Percentiles rank a stretch among this genome's conserved stretches.
These are phyloP conservation scores for Blastobotrys attinorum DNA, from an alignment of 805 yeast genomes.

Conservation along the genomic window DNA sequence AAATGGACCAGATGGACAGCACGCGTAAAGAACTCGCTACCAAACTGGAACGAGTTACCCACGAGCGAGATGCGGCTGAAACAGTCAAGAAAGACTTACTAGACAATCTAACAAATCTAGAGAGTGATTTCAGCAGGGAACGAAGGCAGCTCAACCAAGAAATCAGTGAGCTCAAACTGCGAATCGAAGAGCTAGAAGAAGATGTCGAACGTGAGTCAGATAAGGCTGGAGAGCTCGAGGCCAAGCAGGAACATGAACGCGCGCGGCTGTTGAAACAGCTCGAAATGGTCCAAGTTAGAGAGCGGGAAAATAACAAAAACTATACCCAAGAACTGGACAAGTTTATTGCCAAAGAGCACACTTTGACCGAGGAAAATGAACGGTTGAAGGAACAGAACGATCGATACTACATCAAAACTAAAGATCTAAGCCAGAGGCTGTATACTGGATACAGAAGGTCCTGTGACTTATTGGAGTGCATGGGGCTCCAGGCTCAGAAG, in stretches of 20 bases:
- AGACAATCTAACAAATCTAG: constrained; percentile 61
- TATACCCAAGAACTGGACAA: constrained; percentile 10
- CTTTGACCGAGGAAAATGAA: constrained; percentile 3
- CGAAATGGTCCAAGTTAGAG: constrained; percentile 23
- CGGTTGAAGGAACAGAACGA: constrained; percentile 15
- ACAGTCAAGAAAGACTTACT: constrained; percentile 53
- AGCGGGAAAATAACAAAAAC: constrained; percentile 15
- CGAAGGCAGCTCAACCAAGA: constrained; percentile 43
- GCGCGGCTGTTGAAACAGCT: constrained; percentile 38
- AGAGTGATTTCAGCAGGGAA: constrained; percentile 49
- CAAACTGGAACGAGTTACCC: constrained; percentile 25
- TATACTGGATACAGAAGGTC: constrained; percentile 29
- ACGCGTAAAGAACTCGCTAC: constrained; percentile 35
- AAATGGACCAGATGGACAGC: constrained; percentile 36
- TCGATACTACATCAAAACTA: constrained; percentile 30
- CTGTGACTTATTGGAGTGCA: constrained; percentile 58
- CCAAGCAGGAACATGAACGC: constrained; percentile 22
- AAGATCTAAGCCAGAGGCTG: constrained; percentile 37
- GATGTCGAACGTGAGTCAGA: constrained; percentile 29
- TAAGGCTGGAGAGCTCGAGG: constrained; percentile 10
- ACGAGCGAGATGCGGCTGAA: constrained; percentile 22
- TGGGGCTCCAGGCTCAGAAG: constrained; percentile 63
- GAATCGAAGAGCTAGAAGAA: constrained; percentile 45
- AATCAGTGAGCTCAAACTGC: constrained; percentile 37
- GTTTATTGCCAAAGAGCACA: constrained; percentile 6